Conservation (phyloP, 1,139 yeast genomes). For the Kluyveromyces marxianus region DNA sequence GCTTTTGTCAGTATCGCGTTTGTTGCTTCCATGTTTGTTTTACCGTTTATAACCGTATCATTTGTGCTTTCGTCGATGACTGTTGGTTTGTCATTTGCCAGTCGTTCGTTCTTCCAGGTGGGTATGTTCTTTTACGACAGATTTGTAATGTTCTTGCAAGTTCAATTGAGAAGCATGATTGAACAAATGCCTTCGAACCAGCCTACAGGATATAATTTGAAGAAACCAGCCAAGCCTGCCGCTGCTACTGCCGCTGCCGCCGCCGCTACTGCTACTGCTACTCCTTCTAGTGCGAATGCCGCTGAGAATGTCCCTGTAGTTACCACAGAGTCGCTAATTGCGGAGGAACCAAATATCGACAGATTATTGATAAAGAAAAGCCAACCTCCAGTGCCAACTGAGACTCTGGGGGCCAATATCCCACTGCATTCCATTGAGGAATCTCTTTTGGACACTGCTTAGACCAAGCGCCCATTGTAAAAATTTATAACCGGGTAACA, state of each 20-base stretch:
- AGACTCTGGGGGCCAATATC: neutral
- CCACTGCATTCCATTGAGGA: constrained; percentile 3
- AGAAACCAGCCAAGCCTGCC: neutral
- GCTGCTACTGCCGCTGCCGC: neutral
- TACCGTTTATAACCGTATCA: constrained; percentile 17
- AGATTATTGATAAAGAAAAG: neutral
- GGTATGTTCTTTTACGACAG: constrained; percentile 15
- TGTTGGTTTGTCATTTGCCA: constrained; percentile 17
- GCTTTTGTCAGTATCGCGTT: constrained; percentile 13
- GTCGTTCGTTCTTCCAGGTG: constrained; percentile 15
- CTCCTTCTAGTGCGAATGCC: no score
- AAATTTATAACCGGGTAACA: no score
- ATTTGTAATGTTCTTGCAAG: constrained; percentile 10
- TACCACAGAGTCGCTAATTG: neutral
- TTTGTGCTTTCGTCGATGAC: constrained; percentile 17
- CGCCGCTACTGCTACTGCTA: no score
- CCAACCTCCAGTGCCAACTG: neutral
- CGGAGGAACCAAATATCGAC: neutral
- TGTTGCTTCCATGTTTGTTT: constrained; percentile 14
- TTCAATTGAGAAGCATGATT: constrained; percentile 11
- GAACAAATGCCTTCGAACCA: constrained; percentile 11
- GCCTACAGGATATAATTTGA: neutral
- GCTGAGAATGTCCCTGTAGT: no score
- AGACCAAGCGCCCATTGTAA: neutral
- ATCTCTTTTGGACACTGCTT: neutral